phyloP scores from a whole-genome alignment of 441 rosid genomes.

The Eutrema salsugineum region DNA sequence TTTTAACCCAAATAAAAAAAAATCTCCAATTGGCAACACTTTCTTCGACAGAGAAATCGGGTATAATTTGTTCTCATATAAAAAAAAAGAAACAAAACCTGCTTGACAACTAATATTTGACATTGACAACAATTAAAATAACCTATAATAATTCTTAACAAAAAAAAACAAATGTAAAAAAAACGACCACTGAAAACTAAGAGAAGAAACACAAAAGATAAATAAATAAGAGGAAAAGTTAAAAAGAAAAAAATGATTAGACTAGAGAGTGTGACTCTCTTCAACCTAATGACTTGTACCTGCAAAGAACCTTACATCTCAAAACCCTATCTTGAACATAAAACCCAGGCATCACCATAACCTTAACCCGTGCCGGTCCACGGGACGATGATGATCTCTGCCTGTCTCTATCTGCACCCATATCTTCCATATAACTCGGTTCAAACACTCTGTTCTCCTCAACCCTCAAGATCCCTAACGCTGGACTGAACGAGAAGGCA shows the following conservation, averaged over 20 bases:
- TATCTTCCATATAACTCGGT: constrained; percentile 82
- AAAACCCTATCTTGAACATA: constrained; percentile 73
- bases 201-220: background rate
- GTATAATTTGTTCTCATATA: background rate
- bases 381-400: constrained; percentile 26
- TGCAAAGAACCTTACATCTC: constrained; percentile 90
- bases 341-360: constrained; percentile 95
- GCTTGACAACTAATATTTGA: background rate
- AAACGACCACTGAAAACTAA: background rate
- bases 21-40: background rate
- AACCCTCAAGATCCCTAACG: constrained; percentile 69
- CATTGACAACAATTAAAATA: background rate
- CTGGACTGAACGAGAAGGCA: constrained; percentile 83
- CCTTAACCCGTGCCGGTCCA: constrained; percentile 56
- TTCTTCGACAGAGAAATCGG: background rate
- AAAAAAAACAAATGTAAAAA: background rate
- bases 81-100: background rate
- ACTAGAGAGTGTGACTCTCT: background rate
- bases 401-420: constrained; percentile 58
- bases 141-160: background rate
- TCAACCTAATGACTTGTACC: constrained; percentile 45
- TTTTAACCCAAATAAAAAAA: no score
- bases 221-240: background rate
- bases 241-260: background rate
- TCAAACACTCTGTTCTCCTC: constrained; percentile 73